These are phyloP conservation scores for Helotiales sp. DNA, from an alignment of 2,329 filamentous ascomycete genomes.

Conservation along the genomic window DNA sequence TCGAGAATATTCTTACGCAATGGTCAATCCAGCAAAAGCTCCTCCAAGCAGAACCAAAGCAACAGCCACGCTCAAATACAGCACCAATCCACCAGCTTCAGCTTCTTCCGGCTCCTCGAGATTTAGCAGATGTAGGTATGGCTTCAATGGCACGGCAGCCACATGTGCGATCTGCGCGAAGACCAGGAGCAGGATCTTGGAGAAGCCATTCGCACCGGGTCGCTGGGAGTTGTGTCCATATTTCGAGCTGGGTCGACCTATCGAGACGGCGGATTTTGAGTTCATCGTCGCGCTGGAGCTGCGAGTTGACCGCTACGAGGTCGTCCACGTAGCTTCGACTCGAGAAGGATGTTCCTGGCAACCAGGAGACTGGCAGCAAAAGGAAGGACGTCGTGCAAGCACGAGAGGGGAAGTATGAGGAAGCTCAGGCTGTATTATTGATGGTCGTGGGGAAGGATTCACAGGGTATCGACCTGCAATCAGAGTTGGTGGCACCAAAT, in stretches of 20 bases:
- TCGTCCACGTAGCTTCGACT: background rate
- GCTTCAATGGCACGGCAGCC: slow-evolving; percentile 35
- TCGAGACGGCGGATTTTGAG: slow-evolving; percentile 22
- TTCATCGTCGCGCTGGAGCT: slow-evolving; percentile 19
- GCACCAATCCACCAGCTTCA: slow-evolving; percentile 69
- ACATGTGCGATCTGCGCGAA: slow-evolving; percentile 41
- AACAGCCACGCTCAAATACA: slow-evolving; percentile 77
- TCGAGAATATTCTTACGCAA: slow-evolving; percentile 58
- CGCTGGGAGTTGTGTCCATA: slow-evolving; percentile 44
- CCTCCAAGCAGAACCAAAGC: slow-evolving; percentile 84
- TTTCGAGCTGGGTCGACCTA: slow-evolving; percentile 23
- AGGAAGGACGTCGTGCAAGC: background rate
- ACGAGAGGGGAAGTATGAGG: background rate
- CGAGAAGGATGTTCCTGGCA: background rate
- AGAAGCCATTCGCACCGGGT: slow-evolving; percentile 51
- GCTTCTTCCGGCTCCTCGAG: slow-evolving; percentile 49
- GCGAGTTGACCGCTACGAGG: slow-evolving; percentile 1
- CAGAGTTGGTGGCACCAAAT: background rate
- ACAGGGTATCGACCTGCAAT: background rate
- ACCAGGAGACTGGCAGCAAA: background rate
- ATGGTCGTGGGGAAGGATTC: background rate
- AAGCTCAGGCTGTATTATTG: background rate
- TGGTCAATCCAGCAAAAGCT: slow-evolving; percentile 91
- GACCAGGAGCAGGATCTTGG: slow-evolving; percentile 50
- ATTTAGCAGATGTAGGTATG: slow-evolving; percentile 45